phyloP scores from a whole-genome alignment of 306 rosid genomes.

The Heteromeles arbutifolia region DNA sequence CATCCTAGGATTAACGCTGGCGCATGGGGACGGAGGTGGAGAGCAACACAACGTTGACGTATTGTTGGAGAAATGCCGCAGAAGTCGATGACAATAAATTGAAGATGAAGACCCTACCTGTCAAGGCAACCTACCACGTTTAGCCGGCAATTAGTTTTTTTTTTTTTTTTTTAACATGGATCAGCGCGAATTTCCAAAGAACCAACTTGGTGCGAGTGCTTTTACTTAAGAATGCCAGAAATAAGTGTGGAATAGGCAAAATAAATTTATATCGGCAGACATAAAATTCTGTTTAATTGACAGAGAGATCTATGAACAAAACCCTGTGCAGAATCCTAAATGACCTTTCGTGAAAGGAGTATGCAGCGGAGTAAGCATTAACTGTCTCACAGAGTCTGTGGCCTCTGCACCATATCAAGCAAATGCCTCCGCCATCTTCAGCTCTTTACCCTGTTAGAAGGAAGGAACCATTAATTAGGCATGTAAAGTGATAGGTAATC shows the following conservation, averaged over 20 bases:
- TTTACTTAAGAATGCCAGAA: not conserved
- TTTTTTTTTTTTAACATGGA: too few relatives aligned
- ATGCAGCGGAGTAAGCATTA: slow-evolving; percentile 7
- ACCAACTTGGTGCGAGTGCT: too few relatives aligned
- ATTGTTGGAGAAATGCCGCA: too few relatives aligned
- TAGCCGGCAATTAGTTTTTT: too few relatives aligned
- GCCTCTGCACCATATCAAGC: slow-evolving; percentile 23
- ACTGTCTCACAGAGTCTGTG: slow-evolving; percentile 9
- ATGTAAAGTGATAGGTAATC: not conserved
- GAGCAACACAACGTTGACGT: too few relatives aligned
- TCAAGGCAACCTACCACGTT: too few relatives aligned
- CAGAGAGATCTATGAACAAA: slow-evolving; percentile 32
- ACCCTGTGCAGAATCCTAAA: slow-evolving; percentile 26
- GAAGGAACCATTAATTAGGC: slow-evolving; percentile 14
- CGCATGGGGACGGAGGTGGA: too few relatives aligned
- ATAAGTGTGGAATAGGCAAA: not conserved
- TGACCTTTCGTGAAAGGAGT: slow-evolving; percentile 13
- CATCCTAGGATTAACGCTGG: too few relatives aligned
- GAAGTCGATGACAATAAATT: too few relatives aligned
- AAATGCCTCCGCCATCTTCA: slow-evolving; percentile 23
- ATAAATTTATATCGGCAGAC: slow-evolving; percentile 7
- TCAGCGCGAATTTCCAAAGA: too few relatives aligned
- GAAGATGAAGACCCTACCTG: too few relatives aligned
- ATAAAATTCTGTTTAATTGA: not conserved
- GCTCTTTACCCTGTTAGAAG: slow-evolving; percentile 38